Evolutionary conservation across 2,329 filamentous ascomycete species (phyloP).

Genomic region (Endoconidiophora laricicola): DNA sequence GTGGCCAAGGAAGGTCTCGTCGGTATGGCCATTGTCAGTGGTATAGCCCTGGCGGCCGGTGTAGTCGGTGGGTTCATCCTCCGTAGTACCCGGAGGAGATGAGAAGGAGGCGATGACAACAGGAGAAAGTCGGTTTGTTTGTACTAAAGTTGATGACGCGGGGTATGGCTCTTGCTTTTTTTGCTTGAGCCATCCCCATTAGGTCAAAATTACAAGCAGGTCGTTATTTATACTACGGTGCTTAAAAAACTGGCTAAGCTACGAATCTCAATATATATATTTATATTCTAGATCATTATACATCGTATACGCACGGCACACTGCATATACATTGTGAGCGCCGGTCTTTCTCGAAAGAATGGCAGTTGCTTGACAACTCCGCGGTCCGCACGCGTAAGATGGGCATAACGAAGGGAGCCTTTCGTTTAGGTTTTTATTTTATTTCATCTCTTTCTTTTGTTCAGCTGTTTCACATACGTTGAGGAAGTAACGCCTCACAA

Average conservation of each 20-base stretch:
- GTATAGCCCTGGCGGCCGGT: conserved; percentile 83
- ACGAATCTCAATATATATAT: too few species aligned
- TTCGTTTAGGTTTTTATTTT: too few species aligned
- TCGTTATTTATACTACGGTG: not conserved
- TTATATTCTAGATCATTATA: too few species aligned
- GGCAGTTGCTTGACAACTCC: too few species aligned
- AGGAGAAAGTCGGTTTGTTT: not conserved
- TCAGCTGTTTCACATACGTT: too few species aligned
- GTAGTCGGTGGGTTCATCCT: conserved; percentile 78
- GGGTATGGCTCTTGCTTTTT: not conserved
- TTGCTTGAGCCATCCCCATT: not conserved
- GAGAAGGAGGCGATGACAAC: not conserved
- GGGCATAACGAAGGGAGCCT: too few species aligned
- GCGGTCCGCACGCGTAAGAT: too few species aligned
- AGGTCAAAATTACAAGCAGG: not conserved
- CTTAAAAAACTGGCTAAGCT: not conserved
- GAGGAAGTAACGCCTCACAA: too few species aligned
- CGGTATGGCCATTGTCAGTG: conserved; percentile 88
- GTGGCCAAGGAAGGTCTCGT: conserved; percentile 87
- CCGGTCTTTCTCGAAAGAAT: too few species aligned
- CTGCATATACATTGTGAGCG: too few species aligned
- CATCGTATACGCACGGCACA: too few species aligned
- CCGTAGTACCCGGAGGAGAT: conserved; percentile 51
- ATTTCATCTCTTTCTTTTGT: too few species aligned
- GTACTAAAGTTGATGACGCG: not conserved